Evolutionary conservation across 768 basidiomycete species (phyloP).

Genomic region (Russula brevipes): DNA sequence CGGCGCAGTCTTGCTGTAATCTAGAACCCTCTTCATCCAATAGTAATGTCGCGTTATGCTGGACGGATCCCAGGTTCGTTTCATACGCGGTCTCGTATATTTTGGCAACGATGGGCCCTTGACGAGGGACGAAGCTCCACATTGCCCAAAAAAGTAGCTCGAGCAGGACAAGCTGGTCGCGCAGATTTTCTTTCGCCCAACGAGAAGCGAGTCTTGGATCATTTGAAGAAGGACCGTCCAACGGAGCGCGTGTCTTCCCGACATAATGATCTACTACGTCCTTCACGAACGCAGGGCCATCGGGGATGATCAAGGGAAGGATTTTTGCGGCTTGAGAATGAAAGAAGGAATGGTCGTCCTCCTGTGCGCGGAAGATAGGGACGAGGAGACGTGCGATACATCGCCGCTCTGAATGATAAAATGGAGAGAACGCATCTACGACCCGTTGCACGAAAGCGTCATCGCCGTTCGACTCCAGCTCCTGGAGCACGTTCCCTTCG

Average conservation of each 20-base stretch:
- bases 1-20: slow-evolving; percentile 60
- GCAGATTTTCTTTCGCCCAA: slow-evolving; percentile 69
- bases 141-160: slow-evolving; percentile 88
- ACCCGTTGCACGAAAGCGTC: slow-evolving; percentile 50
- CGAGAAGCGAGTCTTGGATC: slow-evolving; percentile 56
- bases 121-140: slow-evolving; percentile 69
- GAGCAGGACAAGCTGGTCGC: slow-evolving; percentile 74
- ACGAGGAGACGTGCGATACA: slow-evolving; percentile 63
- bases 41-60: slow-evolving; percentile 58
- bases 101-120: slow-evolving; percentile 54
- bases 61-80: slow-evolving; percentile 58
- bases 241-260: slow-evolving; percentile 44
- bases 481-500: slow-evolving; percentile 40
- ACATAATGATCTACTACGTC: slow-evolving; percentile 57
- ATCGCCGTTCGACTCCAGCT: slow-evolving; percentile 37
- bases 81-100: slow-evolving; percentile 62
- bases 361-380: slow-evolving; percentile 68
- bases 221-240: slow-evolving; percentile 42
- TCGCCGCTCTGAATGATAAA: slow-evolving; percentile 78
- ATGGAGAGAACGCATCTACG: slow-evolving; percentile 67
- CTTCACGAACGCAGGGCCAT: slow-evolving; percentile 58
- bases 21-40: slow-evolving; percentile 70
- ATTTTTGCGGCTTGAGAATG: slow-evolving; percentile 50
- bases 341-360: slow-evolving; percentile 50
- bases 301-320: slow-evolving; percentile 57